Base-by-base conservation (phyloP, 1,284 basidiomycete genomes). In the Pseudozyma hubeiensis region DNA sequence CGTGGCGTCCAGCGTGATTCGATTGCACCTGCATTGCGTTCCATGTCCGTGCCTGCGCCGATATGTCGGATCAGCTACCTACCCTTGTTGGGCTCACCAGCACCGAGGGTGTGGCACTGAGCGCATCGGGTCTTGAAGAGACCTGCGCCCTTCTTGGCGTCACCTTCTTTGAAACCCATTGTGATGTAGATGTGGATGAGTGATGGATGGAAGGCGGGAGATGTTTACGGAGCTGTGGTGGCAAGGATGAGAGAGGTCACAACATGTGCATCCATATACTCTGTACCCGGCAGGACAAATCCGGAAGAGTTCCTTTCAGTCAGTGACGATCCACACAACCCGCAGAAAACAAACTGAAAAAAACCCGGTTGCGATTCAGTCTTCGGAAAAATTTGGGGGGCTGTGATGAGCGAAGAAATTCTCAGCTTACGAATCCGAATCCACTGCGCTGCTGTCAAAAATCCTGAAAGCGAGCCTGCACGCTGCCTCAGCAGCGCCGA, bases 51-150 rank as follows among this genome's bases (percentile, higher is more conserved):
- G 35, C 35, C 34, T n/a, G n/a, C n/a, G n/a, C n/a, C n/a, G n/a
- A n/a, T n/a, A 35, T 35, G 34, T 35, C 13, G 34, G 34, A 35
- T n/a, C n/a, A n/a, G n/a, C 6, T n/a, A 81, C 83, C 55, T 56
- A 85, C 79, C 79, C 82, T 92, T 92, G 88, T 94, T 89, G 50
- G 90, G 88, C 79, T 91, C 95, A 75, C 93, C 92, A 78, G 89
- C 88, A 78, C 88, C 93, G 80, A 93, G 86, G 77, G 94, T 98
- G 87, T 99, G 96, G 88, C 96, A 99, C 86, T 97, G 94, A 64
- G 93, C 93, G 85, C 96, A 99, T 77, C 95, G 93, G 79, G 93
- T 96, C 90, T 84, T 82, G 80, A 83, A 83, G 53, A 82, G 75
- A 70, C 72, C 41, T 17, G 80, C 81, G 52, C 81, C 81, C 75